Evolutionary conservation across 169 alveolate genomes (phyloP).

Genomic region (Amoebophrya sp.): DNA sequence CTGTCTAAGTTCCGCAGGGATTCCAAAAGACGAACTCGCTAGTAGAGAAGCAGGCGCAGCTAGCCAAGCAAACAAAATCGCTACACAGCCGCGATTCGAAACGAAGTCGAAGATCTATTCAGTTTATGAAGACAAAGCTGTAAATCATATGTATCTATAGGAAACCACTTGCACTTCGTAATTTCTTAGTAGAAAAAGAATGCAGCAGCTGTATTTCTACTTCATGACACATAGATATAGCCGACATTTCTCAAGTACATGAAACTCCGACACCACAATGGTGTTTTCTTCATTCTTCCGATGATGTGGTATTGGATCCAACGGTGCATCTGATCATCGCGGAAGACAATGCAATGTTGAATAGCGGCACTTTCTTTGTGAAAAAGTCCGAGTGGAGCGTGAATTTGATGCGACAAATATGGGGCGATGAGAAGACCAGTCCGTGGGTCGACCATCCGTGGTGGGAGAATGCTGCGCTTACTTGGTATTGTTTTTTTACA

Average conservation of each 20-base stretch:
- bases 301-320: not conserved
- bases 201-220: too few species aligned
- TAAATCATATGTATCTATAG: too few species aligned
- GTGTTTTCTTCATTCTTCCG: too few species aligned
- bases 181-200: too few species aligned
- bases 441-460: slow-evolving; percentile 34
- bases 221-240: too few species aligned
- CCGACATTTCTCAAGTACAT: too few species aligned
- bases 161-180: too few species aligned
- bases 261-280: too few species aligned
- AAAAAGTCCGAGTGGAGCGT: slow-evolving; percentile 19
- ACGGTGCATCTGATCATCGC: not conserved
- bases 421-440: not conserved
- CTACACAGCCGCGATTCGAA: not conserved
- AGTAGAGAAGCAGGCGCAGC: not conserved
- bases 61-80: not conserved
- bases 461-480: slow-evolving; percentile 34
- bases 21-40: not conserved
- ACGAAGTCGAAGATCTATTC: not conserved
- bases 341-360: slow-evolving; percentile 32
- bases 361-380: slow-evolving; percentile 1
- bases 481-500: too few species aligned
- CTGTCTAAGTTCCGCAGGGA: too few species aligned
- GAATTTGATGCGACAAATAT: not conserved
- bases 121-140: too few species aligned